A percentile compares a stretch with the other conserved stretches of the same genome.
Conservation (phyloP, 257 asterid species). For the Jaltomata sinuosa region DNA sequence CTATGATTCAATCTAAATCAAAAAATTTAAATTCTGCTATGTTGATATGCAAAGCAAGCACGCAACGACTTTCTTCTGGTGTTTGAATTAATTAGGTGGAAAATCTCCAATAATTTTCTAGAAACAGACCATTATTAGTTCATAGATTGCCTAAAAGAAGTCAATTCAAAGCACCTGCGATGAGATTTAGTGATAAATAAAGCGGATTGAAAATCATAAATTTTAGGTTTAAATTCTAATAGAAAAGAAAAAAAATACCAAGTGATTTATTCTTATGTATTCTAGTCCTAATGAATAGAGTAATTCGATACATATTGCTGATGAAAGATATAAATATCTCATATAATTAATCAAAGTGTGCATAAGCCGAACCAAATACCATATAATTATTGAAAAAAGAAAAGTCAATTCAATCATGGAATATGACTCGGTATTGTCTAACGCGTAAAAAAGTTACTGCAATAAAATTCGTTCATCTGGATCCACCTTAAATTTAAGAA, state of each 20-base stretch:
- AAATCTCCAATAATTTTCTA: not conserved
- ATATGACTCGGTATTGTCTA: not conserved
- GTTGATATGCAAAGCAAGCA: too few relatives aligned
- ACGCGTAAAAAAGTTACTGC: not conserved
- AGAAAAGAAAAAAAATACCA: not conserved
- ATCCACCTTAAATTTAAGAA: not conserved
- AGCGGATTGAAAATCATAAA: not conserved
- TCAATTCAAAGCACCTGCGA: not conserved
- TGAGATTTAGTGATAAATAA: not conserved
- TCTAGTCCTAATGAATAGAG: fast-evolving
- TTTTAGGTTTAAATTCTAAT: not conserved
- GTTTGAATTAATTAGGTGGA: not conserved
- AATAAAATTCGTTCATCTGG: not conserved
- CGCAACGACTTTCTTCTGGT: too few relatives aligned
- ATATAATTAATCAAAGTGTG: not conserved
- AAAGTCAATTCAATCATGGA: not conserved
- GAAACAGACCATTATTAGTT: not conserved
- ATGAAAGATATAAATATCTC: not conserved
- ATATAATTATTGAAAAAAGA: not conserved
- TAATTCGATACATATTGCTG: not conserved
- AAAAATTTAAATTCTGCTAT: too few relatives aligned
- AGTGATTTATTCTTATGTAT: not conserved
- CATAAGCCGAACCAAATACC: fast-evolving
- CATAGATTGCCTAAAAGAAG: not conserved
- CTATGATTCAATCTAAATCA: too few relatives aligned